A percentile compares a stretch with the other conserved stretches of the same genome.
Evolutionary conservation across 1,284 basidiomycete genomes (phyloP).

Genomic region (Leccinum glutinopallens): DNA sequence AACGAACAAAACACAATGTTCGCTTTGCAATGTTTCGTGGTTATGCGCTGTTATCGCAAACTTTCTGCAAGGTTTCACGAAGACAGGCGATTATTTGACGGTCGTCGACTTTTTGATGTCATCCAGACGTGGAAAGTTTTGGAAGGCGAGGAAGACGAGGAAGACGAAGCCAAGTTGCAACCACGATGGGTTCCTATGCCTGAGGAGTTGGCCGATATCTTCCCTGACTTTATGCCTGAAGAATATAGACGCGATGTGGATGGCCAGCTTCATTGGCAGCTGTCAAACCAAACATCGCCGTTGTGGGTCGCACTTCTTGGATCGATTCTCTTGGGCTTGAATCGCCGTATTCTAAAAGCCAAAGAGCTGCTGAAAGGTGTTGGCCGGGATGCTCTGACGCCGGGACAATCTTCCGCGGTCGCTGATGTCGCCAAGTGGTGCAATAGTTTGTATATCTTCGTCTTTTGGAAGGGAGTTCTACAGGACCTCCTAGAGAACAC

Average conservation of each 20-base stretch:
- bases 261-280: no score
- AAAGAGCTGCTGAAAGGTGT: neutral
- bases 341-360: neutral
- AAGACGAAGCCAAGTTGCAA: neutral
- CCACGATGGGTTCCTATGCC: neutral
- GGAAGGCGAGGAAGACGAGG: neutral
- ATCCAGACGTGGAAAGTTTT: neutral
- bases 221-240: no score
- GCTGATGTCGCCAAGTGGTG: no score
- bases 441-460: no score
- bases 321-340: no score
- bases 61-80: neutral
- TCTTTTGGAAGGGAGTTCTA: no score
- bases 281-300: no score
- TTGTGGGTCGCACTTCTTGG: no score
- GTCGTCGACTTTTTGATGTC: neutral
- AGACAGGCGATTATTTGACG: neutral
- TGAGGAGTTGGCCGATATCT: neutral
- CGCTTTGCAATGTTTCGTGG: neutral
- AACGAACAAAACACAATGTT: neutral
- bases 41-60: neutral
- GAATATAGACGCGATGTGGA: no score
- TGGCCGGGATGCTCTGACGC: no score
- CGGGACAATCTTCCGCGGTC: no score
- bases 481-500: no score